Percentiles rank a stretch among this genome's conserved stretches.
These are phyloP conservation scores for Amanita pseudoporphyria DNA, from an alignment of 768 basidiomycete species.

Conservation along the genomic window DNA sequence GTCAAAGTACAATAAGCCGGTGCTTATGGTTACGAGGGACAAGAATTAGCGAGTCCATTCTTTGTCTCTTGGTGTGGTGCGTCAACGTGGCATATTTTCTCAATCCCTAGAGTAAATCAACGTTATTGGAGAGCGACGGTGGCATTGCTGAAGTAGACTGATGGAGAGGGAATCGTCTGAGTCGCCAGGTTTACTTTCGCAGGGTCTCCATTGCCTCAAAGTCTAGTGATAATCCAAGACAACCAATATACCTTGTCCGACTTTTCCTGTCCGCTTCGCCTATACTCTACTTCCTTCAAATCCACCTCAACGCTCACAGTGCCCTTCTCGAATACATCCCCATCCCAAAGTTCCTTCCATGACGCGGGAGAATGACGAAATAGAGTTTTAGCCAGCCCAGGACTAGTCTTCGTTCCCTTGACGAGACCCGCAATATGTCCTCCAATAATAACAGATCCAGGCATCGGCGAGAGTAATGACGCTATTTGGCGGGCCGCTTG, in stretches of 20 bases:
- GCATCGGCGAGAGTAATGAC: slow-evolving; percentile 21
- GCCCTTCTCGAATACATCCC: slow-evolving; percentile 22
- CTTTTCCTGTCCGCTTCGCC: slow-evolving; percentile 12
- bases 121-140: too few species aligned
- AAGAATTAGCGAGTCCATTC: too few species aligned
- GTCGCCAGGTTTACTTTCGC: too few species aligned
- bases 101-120: too few species aligned
- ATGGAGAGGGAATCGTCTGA: too few species aligned
- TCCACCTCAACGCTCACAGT: slow-evolving; percentile 17
- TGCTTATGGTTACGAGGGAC: too few species aligned
- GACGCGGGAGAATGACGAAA: slow-evolving; percentile 31
- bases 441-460: slow-evolving; percentile 26
- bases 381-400: slow-evolving; percentile 13
- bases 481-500: slow-evolving; percentile 21
- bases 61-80: too few species aligned
- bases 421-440: slow-evolving; percentile 24
- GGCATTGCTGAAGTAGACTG: too few species aligned
- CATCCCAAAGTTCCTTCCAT: slow-evolving; percentile 25
- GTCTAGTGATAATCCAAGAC: slow-evolving; percentile 14
- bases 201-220: slow-evolving; percentile 1
- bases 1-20: too few species aligned
- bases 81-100: too few species aligned
- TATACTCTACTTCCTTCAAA: slow-evolving; percentile 21
- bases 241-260: neutral
- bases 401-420: slow-evolving; percentile 18